Percentiles rank a stretch among this genome's conserved stretches.
Evolutionary conservation across 305 asterid species (phyloP).

Genomic region (Fraxinus sp.): DNA sequence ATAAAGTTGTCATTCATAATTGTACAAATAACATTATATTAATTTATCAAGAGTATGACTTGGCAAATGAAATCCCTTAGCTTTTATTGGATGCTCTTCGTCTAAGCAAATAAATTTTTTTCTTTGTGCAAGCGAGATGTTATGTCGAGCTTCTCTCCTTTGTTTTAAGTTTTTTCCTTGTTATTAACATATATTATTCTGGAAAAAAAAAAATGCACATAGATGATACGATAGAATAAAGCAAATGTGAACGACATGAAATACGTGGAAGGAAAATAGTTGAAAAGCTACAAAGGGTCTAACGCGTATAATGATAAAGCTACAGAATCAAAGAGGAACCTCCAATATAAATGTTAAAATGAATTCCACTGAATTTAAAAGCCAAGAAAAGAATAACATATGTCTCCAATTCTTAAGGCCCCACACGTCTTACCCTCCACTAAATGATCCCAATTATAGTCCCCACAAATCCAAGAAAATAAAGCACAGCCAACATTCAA

Average conservation of each 20-base stretch:
- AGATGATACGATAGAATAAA: not conserved
- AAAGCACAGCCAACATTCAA: not conserved
- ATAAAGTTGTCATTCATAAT: no score
- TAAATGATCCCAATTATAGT: not conserved
- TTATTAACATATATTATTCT: not conserved
- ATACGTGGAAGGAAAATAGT: not conserved
- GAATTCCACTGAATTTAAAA: not conserved
- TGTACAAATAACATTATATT: no score
- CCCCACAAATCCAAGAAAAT: not conserved
- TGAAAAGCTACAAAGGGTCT: conserved; percentile 11
- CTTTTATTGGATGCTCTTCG: not conserved
- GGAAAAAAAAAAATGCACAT: not conserved
- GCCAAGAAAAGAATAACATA: not conserved
- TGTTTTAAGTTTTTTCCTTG: not conserved
- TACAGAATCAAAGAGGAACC: not conserved
- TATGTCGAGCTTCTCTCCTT: not conserved
- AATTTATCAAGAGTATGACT: not conserved
- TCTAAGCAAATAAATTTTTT: not conserved
- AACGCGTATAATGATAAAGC: conserved; percentile 23
- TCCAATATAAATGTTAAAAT: not conserved
- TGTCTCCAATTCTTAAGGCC: not conserved
- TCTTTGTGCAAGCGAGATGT: not conserved
- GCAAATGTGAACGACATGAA: conserved; percentile 31
- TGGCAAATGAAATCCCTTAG: not conserved
- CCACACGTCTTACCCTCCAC: not conserved